Evolutionary conservation across 148 eudicot species (phyloP), one percentile per base, ranked within the genome.

Genomic region (Mesembryanthemum crystallinum): DNA sequence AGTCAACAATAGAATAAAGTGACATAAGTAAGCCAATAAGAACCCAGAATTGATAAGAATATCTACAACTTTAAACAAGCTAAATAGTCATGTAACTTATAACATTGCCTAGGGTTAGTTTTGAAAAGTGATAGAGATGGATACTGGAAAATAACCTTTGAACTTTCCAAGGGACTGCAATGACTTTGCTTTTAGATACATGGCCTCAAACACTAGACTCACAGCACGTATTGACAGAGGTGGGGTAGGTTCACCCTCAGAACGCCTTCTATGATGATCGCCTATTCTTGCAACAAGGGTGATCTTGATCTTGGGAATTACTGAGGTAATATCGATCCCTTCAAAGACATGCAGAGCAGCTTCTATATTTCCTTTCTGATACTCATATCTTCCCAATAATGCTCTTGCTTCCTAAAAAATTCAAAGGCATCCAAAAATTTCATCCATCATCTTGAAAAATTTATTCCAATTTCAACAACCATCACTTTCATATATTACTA

Each of bases 321-420:
- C 82, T 67, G 89, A 74, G 76, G 85, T 77, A 62, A 89, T 81
- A 80, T 95, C 92, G 57, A 95, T 95, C 59, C 97, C 98, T 88
- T 92, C 96, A 81, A 95, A 92, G 65, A 95, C 98, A 71, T 89
- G 97, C 60, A 95, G 78, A 54, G 98, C 98, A 82, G 89, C 91
- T 82, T 92, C 96, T 64, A 90, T 51, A 67, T 95, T 95, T 75
- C 98, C 98, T 80, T 90, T 92, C 73, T 90, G 96, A 82, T 88
- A 92, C 79, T 95, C 98, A 55, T 87, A 86, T 85, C 97, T 86
- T 78, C 98, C 98, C 80, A 95, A 72, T 77, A 95, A 72, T 18
- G 98, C 98, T 77, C 98, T 95, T 58, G 97, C 98, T 87, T 90
- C 98, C 98, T 95, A 87, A 30, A 76, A 74, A 77, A 68, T 55